phyloP scores from a whole-genome alignment of 306 rosid genomes.

The Prunus dulcis region DNA sequence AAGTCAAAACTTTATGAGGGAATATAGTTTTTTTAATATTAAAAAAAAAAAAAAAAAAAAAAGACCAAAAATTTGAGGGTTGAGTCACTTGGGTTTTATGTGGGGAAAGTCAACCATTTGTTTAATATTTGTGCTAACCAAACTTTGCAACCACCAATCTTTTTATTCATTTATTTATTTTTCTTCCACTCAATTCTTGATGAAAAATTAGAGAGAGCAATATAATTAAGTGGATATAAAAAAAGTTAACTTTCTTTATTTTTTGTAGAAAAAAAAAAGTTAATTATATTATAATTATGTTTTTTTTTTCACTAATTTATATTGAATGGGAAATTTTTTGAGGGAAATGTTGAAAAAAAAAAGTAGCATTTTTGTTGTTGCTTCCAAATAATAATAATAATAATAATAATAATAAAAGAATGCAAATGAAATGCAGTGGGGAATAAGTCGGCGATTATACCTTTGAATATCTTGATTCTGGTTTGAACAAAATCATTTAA shows the following conservation, averaged over 20 bases:
- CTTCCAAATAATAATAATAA: background rate
- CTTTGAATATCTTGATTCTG: background rate
- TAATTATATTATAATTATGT: no score
- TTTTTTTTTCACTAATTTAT: background rate
- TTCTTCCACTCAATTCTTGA: background rate
- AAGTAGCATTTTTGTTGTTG: background rate
- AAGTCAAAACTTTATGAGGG: constrained; percentile 2
- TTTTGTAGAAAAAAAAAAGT: no score
- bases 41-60: background rate
- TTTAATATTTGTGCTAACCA: constrained; percentile 7
- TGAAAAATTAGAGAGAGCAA: background rate
- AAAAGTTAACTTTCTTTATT: no score
- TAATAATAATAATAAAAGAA: background rate
- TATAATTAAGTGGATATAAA: background rate
- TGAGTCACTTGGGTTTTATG: background rate
- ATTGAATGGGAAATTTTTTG: background rate
- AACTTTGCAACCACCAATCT: background rate
- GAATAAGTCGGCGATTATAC: background rate
- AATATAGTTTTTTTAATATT: background rate
- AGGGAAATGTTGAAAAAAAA: background rate
- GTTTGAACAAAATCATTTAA: background rate
- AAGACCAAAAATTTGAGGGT: background rate
- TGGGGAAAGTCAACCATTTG: constrained; percentile 5
- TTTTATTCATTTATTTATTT: no score
- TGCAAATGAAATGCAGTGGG: background rate